These are phyloP conservation scores for Eimeria necatrix DNA, from an alignment of 169 alveolate species.

Conservation along the genomic window DNA sequence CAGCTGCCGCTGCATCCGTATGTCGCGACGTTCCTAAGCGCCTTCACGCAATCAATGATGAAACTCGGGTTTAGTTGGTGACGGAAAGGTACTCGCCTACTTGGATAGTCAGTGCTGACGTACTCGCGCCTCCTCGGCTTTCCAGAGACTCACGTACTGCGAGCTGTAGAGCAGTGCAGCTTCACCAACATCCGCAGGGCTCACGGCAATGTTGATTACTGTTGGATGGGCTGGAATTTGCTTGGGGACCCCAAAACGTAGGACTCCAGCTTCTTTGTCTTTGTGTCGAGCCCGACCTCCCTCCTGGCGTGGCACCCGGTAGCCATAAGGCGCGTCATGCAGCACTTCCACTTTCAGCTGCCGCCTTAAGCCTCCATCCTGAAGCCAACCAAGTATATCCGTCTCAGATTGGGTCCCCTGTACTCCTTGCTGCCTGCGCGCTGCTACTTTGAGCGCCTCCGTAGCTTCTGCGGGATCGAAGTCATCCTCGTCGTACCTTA, in stretches of 20 bases:
- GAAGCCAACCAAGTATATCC: background rate
- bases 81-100: no score
- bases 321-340: slow-evolving; percentile 29
- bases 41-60: no score
- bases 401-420: background rate
- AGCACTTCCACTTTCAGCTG: background rate
- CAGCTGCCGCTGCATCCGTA: background rate
- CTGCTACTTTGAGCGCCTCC: background rate
- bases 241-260: background rate
- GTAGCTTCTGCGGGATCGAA: background rate
- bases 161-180: slow-evolving; percentile 32
- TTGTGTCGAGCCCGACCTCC: background rate
- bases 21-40: no score
- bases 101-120: background rate
- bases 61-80: no score
- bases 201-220: slow-evolving; percentile 37
- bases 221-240: slow-evolving; percentile 6
- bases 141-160: slow-evolving; percentile 14
- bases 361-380: slow-evolving; percentile 29
- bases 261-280: background rate
- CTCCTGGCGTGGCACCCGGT: background rate
- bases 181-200: slow-evolving; percentile 11
- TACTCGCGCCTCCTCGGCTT: slow-evolving; percentile 62
- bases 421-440: background rate
- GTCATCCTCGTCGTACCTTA: background rate